Base-by-base conservation (phyloP, 805 yeast species). In the Nakazawaea ishiwadae region DNA sequence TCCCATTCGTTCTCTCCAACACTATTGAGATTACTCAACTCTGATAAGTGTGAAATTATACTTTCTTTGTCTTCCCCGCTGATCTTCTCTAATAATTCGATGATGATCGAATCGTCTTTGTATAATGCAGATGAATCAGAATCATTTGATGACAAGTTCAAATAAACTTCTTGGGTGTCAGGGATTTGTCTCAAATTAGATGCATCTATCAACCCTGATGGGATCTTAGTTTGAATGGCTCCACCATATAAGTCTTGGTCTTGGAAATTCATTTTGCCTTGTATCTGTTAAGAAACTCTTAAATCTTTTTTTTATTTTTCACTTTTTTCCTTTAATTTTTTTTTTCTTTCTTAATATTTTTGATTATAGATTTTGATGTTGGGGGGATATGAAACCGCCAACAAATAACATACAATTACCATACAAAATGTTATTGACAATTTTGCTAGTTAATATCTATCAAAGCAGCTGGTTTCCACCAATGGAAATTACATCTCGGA, bases 141-240 rank as follows among this genome's bases (percentile, higher is more conserved):
- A 9, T 56, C 40, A 39, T 49, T 50, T 9, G 31, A 31, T 2
- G 65, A 51, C 11, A 60, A 53, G 38, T 71, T 71, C 3, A 90
- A 77, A 58, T 75, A 93, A 19, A 91, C 96, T 58, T 91, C 99
- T 57, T 93, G 98, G 1, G 89, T 80, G 54, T 93, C 97, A 0
- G 99, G 98, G 3, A 93, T 77, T 46, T 86, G 86, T 43, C 99
- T 67, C 37, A 90, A 56, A 28, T 67, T 59, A 1, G 96, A 83
- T 0, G 89, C 96, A 59, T 93, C 97, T 1, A 82, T 54, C 37
- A 82, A 68, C 0, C 73, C 75, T 1, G 50, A 44, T 0, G 96
- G 96, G 4, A 89, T 44, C 3, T 59, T 60, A 0, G 79, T 69
- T 3, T 69, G 54, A 15, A 89, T 71, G 0, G 96, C 93, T 1